Evolutionary conservation across 305 asterid species (phyloP).

Genomic region (Fraxinus ornus): DNA sequence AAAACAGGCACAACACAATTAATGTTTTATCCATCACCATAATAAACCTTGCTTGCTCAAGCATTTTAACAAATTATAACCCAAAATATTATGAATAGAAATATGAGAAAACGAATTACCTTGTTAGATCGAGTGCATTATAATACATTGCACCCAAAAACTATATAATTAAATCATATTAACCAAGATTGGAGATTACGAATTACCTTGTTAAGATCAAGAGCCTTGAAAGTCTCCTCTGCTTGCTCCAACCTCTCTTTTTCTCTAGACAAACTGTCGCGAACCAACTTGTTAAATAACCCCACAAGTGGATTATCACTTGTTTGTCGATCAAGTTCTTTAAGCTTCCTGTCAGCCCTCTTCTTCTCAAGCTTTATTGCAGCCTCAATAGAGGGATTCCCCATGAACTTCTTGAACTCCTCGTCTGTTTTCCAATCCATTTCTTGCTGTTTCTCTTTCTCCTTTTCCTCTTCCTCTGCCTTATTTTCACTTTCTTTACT

Average conservation of each 20-base stretch:
- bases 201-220: constrained; percentile 79
- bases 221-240: constrained; percentile 77
- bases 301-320: constrained; percentile 60
- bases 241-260: constrained; percentile 72
- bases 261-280: constrained; percentile 63
- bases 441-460: constrained; percentile 61
- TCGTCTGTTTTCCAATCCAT: constrained; percentile 88
- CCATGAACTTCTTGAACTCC: constrained; percentile 91
- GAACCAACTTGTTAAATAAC: constrained; percentile 54
- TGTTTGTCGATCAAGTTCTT: constrained; percentile 64
- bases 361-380: constrained; percentile 94
- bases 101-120: neutral
- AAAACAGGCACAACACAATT: constrained; percentile 6
- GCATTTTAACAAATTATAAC: neutral
- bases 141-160: neutral
- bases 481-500: constrained; percentile 22
- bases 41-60: neutral
- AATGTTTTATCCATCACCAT: neutral
- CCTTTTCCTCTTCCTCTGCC: constrained; percentile 34
- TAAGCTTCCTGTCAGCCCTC: constrained; percentile 76
- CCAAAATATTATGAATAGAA: neutral
- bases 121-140: neutral
- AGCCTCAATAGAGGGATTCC: constrained; percentile 92
- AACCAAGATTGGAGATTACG: neutral
- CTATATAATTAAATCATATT: neutral